Percentiles rank a stretch among this genome's conserved stretches.
These are phyloP conservation scores for Neurospora sp. DNA, from an alignment of 495 filamentous ascomycete species.

Conservation along the genomic window DNA sequence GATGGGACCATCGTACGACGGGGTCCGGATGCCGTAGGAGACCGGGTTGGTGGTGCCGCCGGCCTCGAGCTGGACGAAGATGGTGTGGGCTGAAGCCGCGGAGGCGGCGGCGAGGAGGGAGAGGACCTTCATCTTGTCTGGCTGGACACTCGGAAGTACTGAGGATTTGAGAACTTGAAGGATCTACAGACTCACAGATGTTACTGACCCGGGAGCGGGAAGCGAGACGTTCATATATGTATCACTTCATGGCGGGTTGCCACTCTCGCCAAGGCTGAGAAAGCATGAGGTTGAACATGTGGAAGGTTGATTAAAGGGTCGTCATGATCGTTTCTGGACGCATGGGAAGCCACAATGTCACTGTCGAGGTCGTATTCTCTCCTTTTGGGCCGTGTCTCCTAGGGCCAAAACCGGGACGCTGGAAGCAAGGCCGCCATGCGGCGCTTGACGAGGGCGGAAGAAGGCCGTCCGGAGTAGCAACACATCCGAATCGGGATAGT, in stretches of 20 bases:
- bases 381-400: background rate
- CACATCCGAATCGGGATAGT: background rate
- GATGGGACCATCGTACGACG: conserved; percentile 39
- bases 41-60: conserved; percentile 26
- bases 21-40: conserved; percentile 27
- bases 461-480: background rate
- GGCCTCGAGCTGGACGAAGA: conserved; percentile 42
- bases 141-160: background rate
- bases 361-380: background rate
- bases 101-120: conserved; percentile 21
- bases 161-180: background rate
- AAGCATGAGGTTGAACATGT: background rate
- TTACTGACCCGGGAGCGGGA: background rate
- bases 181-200: background rate
- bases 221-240: background rate
- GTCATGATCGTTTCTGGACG: background rate
- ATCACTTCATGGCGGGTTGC: background rate
- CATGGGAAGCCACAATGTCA: background rate
- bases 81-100: conserved; percentile 42
- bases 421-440: background rate
- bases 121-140: conserved; percentile 17
- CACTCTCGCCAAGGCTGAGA: background rate
- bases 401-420: background rate
- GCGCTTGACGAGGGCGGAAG: background rate
- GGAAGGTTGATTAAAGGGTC: background rate